Evolutionary conservation across 345 rosid species (phyloP).

Genomic region (Eucalyptus regnans): DNA sequence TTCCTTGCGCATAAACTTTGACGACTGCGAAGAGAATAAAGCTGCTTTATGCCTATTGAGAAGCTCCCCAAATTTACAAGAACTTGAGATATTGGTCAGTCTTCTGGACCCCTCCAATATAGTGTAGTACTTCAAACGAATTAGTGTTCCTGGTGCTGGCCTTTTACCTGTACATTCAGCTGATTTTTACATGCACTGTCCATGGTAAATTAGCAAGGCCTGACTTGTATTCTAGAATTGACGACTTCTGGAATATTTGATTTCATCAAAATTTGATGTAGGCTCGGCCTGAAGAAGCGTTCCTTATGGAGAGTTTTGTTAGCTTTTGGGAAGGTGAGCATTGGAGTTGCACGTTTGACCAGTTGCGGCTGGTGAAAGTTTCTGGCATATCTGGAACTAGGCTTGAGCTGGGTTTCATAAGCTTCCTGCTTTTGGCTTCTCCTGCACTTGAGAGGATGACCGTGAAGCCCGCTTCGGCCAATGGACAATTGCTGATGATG

Average conservation of each 20-base stretch:
- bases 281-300: conserved; percentile 52
- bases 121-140: not conserved
- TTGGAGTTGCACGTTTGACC: conserved; percentile 30
- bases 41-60: conserved; percentile 53
- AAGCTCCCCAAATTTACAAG: conserved; percentile 55
- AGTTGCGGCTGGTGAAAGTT: conserved; percentile 32
- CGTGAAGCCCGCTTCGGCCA: conserved; percentile 26
- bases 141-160: not conserved
- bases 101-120: not conserved
- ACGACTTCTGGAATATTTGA: not conserved
- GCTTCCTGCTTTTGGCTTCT: conserved; percentile 44
- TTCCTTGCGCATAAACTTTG: conserved; percentile 50
- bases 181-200: not conserved
- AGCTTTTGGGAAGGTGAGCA: conserved; percentile 35
- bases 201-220: not conserved
- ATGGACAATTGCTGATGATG: conserved; percentile 34
- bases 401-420: conserved; percentile 46
- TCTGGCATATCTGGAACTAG: conserved; percentile 25
- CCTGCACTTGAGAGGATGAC: conserved; percentile 52
- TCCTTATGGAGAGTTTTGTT: not conserved
- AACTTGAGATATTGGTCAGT: conserved; percentile 52
- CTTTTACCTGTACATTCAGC: not conserved
- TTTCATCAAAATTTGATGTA: not conserved
- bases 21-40: conserved; percentile 38
- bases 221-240: not conserved